A percentile compares a stretch with the other conserved stretches of the same genome.
phyloP scores from a whole-genome alignment of 1,284 basidiomycete species.

The Moesziomyces sp. region DNA sequence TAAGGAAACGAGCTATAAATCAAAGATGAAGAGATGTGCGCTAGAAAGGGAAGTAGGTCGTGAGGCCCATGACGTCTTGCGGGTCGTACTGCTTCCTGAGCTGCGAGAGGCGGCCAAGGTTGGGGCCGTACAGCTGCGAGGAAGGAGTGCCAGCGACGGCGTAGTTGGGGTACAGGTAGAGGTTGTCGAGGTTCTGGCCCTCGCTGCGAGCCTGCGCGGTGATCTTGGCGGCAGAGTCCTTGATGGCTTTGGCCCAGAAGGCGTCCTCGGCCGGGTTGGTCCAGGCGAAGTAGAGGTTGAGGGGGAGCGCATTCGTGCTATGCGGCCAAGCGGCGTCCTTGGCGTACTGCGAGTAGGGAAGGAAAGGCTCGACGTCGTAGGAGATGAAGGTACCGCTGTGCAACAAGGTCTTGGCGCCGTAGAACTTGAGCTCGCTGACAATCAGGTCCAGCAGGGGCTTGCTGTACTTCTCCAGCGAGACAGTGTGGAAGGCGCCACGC shows the following conservation, averaged over 20 bases:
- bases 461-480: conserved; percentile 49
- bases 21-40: neutral
- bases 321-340: conserved; percentile 49
- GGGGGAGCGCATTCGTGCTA: conserved; percentile 47
- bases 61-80: conserved; percentile 49
- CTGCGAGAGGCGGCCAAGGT: conserved; percentile 35
- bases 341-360: conserved; percentile 38
- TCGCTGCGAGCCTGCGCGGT: conserved; percentile 38
- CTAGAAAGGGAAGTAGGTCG: conserved; percentile 55
- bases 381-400: conserved; percentile 47
- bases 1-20: neutral
- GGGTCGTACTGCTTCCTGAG: conserved; percentile 48
- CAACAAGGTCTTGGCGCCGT: conserved; percentile 20
- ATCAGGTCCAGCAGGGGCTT: conserved; percentile 47
- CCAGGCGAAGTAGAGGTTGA: conserved; percentile 59
- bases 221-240: conserved; percentile 32
- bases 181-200: conserved; percentile 52
- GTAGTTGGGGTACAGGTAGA: conserved; percentile 58
- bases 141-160: conserved; percentile 44
- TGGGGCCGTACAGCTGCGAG: conserved; percentile 36
- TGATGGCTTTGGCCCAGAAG: conserved; percentile 47
- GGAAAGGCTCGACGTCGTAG: conserved; percentile 60
- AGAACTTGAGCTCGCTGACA: conserved; percentile 41
- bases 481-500: conserved; percentile 55
- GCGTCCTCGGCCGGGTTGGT: conserved; percentile 45